Conservation (phyloP, 768 basidiomycete genomes). For the Pisolithus microcarpus region DNA sequence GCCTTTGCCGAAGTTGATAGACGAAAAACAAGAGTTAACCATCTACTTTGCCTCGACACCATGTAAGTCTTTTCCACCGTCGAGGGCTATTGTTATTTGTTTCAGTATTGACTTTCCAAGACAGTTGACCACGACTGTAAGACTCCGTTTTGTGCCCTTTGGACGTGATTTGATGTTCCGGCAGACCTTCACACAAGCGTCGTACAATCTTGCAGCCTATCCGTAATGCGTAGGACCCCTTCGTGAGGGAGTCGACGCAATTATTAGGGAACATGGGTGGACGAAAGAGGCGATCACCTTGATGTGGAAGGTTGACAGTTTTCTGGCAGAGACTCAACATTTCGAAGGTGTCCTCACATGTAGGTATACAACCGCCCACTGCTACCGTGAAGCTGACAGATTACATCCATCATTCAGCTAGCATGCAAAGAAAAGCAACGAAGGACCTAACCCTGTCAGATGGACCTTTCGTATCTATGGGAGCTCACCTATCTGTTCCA, state of each 20-base stretch:
- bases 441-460: conserved; percentile 31
- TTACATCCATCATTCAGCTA: conserved; percentile 9
- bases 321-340: conserved; percentile 32
- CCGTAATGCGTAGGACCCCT: conserved; percentile 30
- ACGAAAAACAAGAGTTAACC: no score
- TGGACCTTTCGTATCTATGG: conserved; percentile 31
- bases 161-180: background rate
- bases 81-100: no score
- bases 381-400: no score
- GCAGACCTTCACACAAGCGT: conserved; percentile 28
- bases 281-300: conserved; percentile 19
- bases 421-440: conserved; percentile 26
- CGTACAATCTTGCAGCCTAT: conserved; percentile 30
- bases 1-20: no score
- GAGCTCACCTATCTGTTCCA: conserved; percentile 21
- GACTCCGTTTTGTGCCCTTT: background rate
- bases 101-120: no score
- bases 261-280: conserved; percentile 26
- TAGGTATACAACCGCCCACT: background rate
- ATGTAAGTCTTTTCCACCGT: no score
- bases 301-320: conserved; percentile 34
- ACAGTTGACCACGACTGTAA: no score
- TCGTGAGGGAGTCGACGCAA: conserved; percentile 31
- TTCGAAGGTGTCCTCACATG: conserved; percentile 21
- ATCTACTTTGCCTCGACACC: no score